These are phyloP conservation scores for Flaveria trinervia DNA, from an alignment of 129 eudicot genomes.

Conservation along the genomic window DNA sequence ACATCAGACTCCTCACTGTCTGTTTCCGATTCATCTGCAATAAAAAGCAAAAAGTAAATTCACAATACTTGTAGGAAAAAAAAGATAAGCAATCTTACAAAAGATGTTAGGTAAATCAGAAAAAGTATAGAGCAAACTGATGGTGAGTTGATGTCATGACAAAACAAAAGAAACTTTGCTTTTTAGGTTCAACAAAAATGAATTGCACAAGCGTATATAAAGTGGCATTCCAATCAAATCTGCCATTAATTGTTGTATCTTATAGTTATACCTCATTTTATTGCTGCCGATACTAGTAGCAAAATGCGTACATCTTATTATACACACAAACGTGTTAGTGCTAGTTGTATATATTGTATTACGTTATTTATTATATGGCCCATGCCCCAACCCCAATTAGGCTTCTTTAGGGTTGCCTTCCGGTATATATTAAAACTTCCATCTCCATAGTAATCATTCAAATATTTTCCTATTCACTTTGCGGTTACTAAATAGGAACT, in stretches of 20 bases:
- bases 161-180: not conserved
- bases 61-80: not conserved
- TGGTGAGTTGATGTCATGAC: not conserved
- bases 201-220: not conserved
- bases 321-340: slow-evolving; percentile 2
- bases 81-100: not conserved
- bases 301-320: not conserved
- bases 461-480: too few species aligned
- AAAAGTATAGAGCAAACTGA: slow-evolving; percentile 1
- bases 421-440: too few species aligned
- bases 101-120: not conserved
- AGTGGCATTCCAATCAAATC: not conserved
- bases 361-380: too few species aligned
- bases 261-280: not conserved
- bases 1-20: slow-evolving; percentile 93
- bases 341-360: too few species aligned
- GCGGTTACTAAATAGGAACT: not conserved
- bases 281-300: not conserved
- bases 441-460: too few species aligned
- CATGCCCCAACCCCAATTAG: too few species aligned
- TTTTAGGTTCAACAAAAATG: slow-evolving; percentile 1
- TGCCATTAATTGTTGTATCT: not conserved
- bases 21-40: slow-evolving; percentile 83
- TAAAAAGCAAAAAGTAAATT: slow-evolving; percentile 6
- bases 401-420: too few species aligned